phyloP scores from a whole-genome alignment of 225 moss, liverwort and hornwort species.

The Pseudoscleropodium purum region DNA sequence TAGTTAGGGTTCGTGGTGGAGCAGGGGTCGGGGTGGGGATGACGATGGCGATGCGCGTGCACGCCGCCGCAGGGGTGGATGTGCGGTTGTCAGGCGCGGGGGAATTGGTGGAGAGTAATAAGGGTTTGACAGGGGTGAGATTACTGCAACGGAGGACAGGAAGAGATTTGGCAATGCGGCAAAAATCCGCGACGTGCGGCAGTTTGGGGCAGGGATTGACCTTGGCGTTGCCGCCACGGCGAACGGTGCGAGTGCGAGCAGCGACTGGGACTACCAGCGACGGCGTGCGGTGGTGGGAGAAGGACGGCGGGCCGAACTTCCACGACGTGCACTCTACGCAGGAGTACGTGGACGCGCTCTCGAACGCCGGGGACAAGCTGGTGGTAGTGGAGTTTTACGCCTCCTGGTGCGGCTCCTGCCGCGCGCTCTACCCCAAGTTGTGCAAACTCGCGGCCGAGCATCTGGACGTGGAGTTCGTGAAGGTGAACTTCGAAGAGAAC shows the following conservation, averaged over 20 bases:
- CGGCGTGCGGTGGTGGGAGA: slow-evolving; percentile 93
- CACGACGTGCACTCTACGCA: slow-evolving; percentile 68
- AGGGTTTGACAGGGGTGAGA: not conserved
- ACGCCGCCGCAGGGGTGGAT: not conserved
- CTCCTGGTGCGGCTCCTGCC: slow-evolving; percentile 94
- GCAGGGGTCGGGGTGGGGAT: not conserved
- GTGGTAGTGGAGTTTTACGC: slow-evolving; percentile 92
- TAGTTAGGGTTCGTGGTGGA: slow-evolving; percentile 2
- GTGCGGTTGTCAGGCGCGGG: not conserved
- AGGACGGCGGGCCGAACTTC: slow-evolving; percentile 65
- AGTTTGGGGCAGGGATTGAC: not conserved
- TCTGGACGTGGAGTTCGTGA: slow-evolving; percentile 52
- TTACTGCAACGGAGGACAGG: not conserved
- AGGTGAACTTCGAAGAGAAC: slow-evolving; percentile 95
- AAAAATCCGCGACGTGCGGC: not conserved
- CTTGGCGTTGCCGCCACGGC: not conserved
- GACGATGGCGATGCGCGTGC: slow-evolving; percentile 4
- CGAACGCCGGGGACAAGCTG: slow-evolving; percentile 69
- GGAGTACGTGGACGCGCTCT: slow-evolving; percentile 73
- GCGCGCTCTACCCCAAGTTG: slow-evolving; percentile 84
- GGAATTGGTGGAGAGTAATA: not conserved
- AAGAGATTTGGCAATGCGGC: not conserved
- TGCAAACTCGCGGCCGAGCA: slow-evolving; percentile 78
- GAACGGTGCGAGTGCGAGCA: slow-evolving; percentile 22
- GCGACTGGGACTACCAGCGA: slow-evolving; percentile 30